phyloP scores from a whole-genome alignment of 1,284 basidiomycete genomes.

The Microbotryum saponariae region DNA sequence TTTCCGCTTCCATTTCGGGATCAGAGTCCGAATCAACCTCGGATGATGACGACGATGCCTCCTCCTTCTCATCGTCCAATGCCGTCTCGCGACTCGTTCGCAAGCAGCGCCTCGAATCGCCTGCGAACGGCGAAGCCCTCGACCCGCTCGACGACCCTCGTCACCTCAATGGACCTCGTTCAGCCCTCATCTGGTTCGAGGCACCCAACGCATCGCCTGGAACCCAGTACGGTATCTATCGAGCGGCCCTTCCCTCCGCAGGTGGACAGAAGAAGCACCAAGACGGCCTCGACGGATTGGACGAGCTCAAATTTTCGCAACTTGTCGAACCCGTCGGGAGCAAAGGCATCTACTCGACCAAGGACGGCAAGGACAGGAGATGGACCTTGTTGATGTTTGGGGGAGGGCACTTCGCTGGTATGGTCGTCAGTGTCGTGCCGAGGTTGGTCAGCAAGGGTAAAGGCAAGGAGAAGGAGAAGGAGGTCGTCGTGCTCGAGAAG shows the following conservation, averaged over 20 bases:
- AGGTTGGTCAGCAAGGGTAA: slow-evolving; percentile 45
- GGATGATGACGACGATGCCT: slow-evolving; percentile 43
- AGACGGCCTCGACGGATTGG: slow-evolving; percentile 40
- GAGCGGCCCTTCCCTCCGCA: slow-evolving; percentile 57
- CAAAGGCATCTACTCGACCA: slow-evolving; percentile 35
- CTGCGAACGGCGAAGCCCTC: slow-evolving; percentile 17
- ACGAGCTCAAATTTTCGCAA: slow-evolving; percentile 60
- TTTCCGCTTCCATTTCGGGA: slow-evolving; percentile 83
- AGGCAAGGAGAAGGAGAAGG: slow-evolving; percentile 53
- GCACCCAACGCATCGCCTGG: slow-evolving; percentile 53
- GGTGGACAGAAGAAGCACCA: slow-evolving; percentile 41
- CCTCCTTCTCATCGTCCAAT: slow-evolving; percentile 43
- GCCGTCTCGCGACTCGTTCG: slow-evolving; percentile 53
- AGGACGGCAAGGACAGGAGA: slow-evolving; percentile 54
- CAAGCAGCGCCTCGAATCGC: slow-evolving; percentile 52
- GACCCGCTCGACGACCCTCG: slow-evolving; percentile 39
- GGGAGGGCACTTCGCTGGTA: slow-evolving; percentile 94
- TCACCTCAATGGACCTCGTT: slow-evolving; percentile 51
- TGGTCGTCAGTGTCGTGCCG: slow-evolving; percentile 58
- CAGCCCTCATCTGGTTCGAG: slow-evolving; percentile 83
- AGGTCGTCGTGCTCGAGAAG: slow-evolving; percentile 70
- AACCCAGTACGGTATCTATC: slow-evolving; percentile 85
- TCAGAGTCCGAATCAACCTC: slow-evolving; percentile 62
- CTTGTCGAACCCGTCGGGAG: slow-evolving; percentile 38
- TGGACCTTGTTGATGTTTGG: slow-evolving; percentile 96